Base-by-base conservation (phyloP, 306 rosid genomes). In the Castanea crenata region DNA sequence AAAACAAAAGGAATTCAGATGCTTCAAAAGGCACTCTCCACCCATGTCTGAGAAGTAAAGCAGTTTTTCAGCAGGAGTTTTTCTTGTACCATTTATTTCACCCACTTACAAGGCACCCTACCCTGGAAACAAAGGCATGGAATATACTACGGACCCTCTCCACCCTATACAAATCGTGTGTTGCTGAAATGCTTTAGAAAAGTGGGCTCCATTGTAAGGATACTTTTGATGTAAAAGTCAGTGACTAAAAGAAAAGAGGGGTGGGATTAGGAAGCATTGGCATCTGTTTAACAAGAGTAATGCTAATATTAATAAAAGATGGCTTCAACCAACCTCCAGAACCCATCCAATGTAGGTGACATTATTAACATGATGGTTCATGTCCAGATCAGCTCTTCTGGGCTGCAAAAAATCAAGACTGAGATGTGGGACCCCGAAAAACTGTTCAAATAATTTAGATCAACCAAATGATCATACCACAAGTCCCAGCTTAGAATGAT, bases 291-390 rank as follows among this genome's bases (percentile, higher is more conserved):
- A 18, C 29, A 70, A 57, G 64, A 51, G 32, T 34, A 71, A 25
- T 19, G 3, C 75, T 63, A 73, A 6, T 10, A 64, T 79, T 57
- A 51, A 74, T 78, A 54, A 75, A 62, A 78, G 68, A 7, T 62
- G 76, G 62, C 23, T 76, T 51, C 23, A 34, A 82, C 83, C 75
- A 82, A 91, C 99, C 97, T 95, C 97, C 73, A 95, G 92, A 77
- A 95, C 93, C 99, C 99, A 95, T 84, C 96, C 99, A 64, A 93
- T 90, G 79, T 93, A 93, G 59, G 92, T 78, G 78, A 95, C 99
- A 55, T 95, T 95, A 87, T 92, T 95, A 83, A 95, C 98, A 84
- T 93, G 98, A 79, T 85, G 97, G 81, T 95, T 95, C 99, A 91
- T 93, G 89, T 95, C 98, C 41, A 95, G 85, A 87, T 95, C 98